These are phyloP conservation scores for Podaxis sp. DNA, from an alignment of 768 basidiomycete genomes.

Conservation along the genomic window DNA sequence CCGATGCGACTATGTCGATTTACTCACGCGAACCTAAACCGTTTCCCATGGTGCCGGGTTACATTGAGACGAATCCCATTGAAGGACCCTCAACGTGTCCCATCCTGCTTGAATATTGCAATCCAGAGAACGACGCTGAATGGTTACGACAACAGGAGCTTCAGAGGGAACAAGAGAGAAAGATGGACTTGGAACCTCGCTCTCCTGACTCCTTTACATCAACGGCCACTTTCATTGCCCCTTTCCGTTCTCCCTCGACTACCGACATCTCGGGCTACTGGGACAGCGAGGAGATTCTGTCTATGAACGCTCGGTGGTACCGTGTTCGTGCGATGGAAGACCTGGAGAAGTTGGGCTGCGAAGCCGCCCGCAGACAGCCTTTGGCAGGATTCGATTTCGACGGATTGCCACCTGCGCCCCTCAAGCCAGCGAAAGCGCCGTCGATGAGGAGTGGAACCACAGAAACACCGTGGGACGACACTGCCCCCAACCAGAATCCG, in stretches of 20 bases:
- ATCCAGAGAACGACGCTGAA: constrained; percentile 10
- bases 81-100: constrained; percentile 25
- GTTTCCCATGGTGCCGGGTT: constrained; percentile 19
- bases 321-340: constrained; percentile 11
- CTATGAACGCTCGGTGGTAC: constrained; percentile 12
- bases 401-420: constrained; percentile 36
- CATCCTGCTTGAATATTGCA: constrained; percentile 11
- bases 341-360: constrained; percentile 9
- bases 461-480: not conserved
- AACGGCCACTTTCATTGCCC: constrained; percentile 52
- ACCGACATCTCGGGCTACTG: constrained; percentile 14
- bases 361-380: constrained; percentile 13
- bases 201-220: constrained; percentile 28
- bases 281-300: constrained; percentile 9
- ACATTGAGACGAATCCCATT: constrained; percentile 25
- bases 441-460: not conserved
- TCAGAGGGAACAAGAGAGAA: constrained; percentile 5
- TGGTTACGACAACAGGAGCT: constrained; percentile 10
- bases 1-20: not conserved
- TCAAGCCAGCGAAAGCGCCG: not conserved
- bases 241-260: constrained; percentile 35
- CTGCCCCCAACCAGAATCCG: not conserved
- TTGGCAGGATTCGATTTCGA: constrained; percentile 42
- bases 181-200: constrained; percentile 4
- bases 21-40: constrained; percentile 6